Evolutionary conservation across 176 grass and related monocot genomes (phyloP), one percentile per base, ranked within the genome.

Genomic region (Stipa capillata): DNA sequence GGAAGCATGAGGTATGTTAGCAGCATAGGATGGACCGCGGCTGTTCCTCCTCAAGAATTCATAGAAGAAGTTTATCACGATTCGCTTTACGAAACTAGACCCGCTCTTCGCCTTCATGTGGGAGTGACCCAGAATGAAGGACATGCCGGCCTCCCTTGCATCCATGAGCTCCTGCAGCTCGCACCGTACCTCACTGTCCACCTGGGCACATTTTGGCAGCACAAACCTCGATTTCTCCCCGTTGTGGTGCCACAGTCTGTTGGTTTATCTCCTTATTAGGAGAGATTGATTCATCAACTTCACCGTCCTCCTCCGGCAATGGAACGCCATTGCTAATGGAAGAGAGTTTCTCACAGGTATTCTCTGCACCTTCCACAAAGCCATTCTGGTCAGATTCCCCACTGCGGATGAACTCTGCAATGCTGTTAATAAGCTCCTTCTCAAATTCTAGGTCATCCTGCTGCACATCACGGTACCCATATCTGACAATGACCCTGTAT

Each of bases 401-500:
- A 1, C 85, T 85, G 63, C 91, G 82, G 65, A 98, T 89, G 90
- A 98, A 98, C 77, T 98, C 95, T 2, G 92, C 92, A 45, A 98
- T 93, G 87, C 86, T 94, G 77, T 83, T 89, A 29, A 98, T 86
- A 15, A 98, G 83, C 8, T 94, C 95, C 83, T 93, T 93, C 89
- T 98, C 95, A 39, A 98, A 98, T 41, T 92, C 95, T 24, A 93
- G n/a, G 39, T 94, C 95, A 73, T 98, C 95, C 79, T 98, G 92
- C 65, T 93, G 95, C 66, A 94, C 87, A 68, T 98, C 95, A 20
- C 90, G 95, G 63, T 98, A 98, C 8, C 95, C 95, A 37, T 98
- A 98, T 67, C 90, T 87, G 44, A 93, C 92, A 3, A 98, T 91
- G 82, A 92, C 92, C 50, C 95, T 76, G 69, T 98, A 98, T 28